phyloP scores from a whole-genome alignment of 805 yeast species.

The Helenozyma rhizophorensis region DNA sequence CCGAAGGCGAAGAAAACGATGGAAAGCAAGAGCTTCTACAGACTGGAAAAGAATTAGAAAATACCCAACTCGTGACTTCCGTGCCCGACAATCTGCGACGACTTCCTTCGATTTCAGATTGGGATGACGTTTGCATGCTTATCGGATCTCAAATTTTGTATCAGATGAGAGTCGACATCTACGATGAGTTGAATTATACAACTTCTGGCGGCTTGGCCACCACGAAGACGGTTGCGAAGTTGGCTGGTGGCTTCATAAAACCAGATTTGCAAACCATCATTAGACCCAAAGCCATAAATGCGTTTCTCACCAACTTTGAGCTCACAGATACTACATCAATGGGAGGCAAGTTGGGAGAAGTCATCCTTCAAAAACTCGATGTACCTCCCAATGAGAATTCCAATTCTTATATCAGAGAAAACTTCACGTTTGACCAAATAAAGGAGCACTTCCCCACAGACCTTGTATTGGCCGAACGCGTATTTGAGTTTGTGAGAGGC shows the following conservation, averaged over 20 bases:
- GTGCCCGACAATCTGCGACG: neutral
- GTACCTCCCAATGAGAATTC: slow-evolving; percentile 47
- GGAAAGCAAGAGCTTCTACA: slow-evolving; percentile 1
- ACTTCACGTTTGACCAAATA: slow-evolving; percentile 30
- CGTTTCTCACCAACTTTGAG: slow-evolving; percentile 58
- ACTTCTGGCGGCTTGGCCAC: slow-evolving; percentile 87
- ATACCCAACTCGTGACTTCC: neutral
- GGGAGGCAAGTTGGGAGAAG: slow-evolving; percentile 85
- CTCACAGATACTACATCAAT: slow-evolving; percentile 79
- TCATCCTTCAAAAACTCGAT: slow-evolving; percentile 45
- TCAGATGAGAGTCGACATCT: slow-evolving; percentile 51
- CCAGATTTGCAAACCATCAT: slow-evolving; percentile 86
- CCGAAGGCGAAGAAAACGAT: slow-evolving; percentile 6
- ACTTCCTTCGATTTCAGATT: slow-evolving; percentile 26
- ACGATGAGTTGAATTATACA: slow-evolving; percentile 62
- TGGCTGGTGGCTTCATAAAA: slow-evolving; percentile 80
- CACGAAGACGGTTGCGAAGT: slow-evolving; percentile 74
- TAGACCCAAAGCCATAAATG: slow-evolving; percentile 40
- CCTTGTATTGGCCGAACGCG: slow-evolving; percentile 46
- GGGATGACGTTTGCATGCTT: slow-evolving; percentile 77
- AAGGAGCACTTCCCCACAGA: slow-evolving; percentile 31
- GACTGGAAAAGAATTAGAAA: too few relatives aligned
- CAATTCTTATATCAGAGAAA: slow-evolving; percentile 45
- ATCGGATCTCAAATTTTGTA: slow-evolving; percentile 61
- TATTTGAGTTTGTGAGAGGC: slow-evolving; percentile 68